Evolutionary conservation across 371 early-diverging fungal species (phyloP).

Genomic region (Paraphysoderma sedebokerense): DNA sequence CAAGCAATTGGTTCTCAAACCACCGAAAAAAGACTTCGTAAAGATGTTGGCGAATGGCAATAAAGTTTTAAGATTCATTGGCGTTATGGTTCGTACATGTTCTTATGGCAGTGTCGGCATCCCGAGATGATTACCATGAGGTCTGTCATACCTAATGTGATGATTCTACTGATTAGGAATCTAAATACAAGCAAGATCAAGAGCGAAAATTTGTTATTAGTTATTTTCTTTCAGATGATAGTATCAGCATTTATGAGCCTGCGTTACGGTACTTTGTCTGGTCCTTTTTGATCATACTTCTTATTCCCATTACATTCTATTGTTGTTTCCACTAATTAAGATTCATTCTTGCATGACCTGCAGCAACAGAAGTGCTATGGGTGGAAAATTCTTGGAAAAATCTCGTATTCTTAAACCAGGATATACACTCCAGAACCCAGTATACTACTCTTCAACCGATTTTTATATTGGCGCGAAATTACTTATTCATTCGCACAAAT

Average conservation of each 20-base stretch:
- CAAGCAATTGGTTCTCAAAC: constrained; percentile 30
- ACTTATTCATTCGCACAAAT: constrained; percentile 17
- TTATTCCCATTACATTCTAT: too few relatives aligned
- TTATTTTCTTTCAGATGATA: constrained; percentile 31
- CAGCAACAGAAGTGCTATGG: constrained; percentile 29
- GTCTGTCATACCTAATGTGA: neutral
- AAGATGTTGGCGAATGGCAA: constrained; percentile 35
- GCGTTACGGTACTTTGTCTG: constrained; percentile 15
- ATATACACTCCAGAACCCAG: constrained; percentile 8
- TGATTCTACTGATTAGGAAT: constrained; percentile 18
- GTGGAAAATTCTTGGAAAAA: constrained; percentile 38
- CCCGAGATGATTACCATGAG: neutral
- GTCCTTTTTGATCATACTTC: too few relatives aligned
- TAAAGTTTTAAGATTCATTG: constrained; percentile 30
- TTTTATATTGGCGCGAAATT: constrained; percentile 22
- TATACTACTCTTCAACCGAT: constrained; percentile 22
- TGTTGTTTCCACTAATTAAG: neutral
- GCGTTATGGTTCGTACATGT: constrained; percentile 23
- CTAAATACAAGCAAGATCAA: constrained; percentile 28
- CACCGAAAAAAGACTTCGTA: constrained; percentile 35
- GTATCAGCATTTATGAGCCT: constrained; percentile 34
- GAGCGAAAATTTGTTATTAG: constrained; percentile 30
- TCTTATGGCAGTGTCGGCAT: neutral
- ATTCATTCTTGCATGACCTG: neutral
- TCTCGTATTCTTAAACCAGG: constrained; percentile 25